Percentiles rank a stretch among this genome's conserved stretches.
Evolutionary conservation across 805 yeast genomes (phyloP).

Genomic region (Kurtzmaniella fragi): DNA sequence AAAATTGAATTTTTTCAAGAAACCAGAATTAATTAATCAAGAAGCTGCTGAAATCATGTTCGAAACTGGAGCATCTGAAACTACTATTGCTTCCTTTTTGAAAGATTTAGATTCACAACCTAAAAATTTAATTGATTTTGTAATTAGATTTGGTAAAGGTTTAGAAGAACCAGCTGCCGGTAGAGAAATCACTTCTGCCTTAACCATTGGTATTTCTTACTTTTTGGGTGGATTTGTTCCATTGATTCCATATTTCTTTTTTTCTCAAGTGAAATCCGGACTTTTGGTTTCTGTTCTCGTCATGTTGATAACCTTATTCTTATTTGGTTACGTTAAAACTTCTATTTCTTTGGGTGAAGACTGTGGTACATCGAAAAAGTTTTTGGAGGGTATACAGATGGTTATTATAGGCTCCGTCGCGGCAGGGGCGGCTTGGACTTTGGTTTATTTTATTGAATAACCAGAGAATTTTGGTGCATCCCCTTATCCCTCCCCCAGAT

Average conservation of each 20-base stretch:
- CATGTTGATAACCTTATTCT: conserved; percentile 80
- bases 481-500: too few species aligned
- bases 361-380: conserved; percentile 53
- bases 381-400: conserved; percentile 86
- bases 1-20: conserved; percentile 60
- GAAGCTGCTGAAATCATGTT: conserved; percentile 77
- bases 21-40: conserved; percentile 61
- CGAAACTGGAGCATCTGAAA: conserved; percentile 69
- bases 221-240: conserved; percentile 93
- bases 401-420: conserved; percentile 94
- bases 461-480: too few species aligned
- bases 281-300: conserved; percentile 67
- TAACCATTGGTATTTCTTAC: conserved; percentile 86
- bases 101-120: conserved; percentile 77
- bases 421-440: conserved; percentile 94
- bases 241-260: conserved; percentile 84
- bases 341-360: conserved; percentile 78
- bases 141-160: conserved; percentile 86
- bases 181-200: conserved; percentile 80
- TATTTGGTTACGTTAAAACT: conserved; percentile 85
- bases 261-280: conserved; percentile 69
- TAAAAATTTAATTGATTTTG: conserved; percentile 74
- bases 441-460: conserved; percentile 72
- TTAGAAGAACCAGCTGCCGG: conserved; percentile 93
- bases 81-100: conserved; percentile 67